These are phyloP conservation scores for Dissophora ornata DNA, from an alignment of 192 early-diverging fungal genomes.

Conservation along the genomic window DNA sequence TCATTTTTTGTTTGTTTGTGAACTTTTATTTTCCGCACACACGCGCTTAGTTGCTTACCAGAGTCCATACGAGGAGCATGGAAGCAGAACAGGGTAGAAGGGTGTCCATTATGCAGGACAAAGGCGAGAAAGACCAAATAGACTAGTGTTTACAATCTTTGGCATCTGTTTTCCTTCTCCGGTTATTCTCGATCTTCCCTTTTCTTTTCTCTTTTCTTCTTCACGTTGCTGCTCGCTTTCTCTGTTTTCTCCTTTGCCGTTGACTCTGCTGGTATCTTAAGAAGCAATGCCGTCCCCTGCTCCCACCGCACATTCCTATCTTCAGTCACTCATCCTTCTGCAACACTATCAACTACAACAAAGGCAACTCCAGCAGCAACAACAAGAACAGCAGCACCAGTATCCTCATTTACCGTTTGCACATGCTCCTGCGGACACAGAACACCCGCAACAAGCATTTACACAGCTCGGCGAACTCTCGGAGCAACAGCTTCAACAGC, in stretches of 20 bases:
- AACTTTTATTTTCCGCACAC: too few relatives aligned
- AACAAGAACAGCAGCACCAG: conserved; percentile 16
- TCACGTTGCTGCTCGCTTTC: neutral
- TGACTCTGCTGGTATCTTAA: neutral
- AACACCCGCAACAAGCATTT: neutral
- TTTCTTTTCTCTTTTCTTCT: conserved; percentile 1
- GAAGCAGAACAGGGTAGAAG: too few relatives aligned
- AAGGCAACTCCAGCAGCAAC: conserved; percentile 17
- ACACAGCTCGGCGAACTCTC: neutral
- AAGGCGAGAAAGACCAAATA: too few relatives aligned
- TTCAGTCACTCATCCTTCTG: conserved; percentile 27
- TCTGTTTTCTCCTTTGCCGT: neutral
- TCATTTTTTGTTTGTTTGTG: too few relatives aligned
- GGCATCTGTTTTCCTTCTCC: too few relatives aligned
- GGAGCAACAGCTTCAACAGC: conserved; percentile 21
- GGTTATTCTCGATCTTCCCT: too few relatives aligned
- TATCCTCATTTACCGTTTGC: neutral
- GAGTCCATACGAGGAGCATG: too few relatives aligned
- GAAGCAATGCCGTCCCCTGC: conserved; percentile 37
- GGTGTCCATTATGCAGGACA: too few relatives aligned
- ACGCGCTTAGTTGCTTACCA: too few relatives aligned
- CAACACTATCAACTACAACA: conserved; percentile 34
- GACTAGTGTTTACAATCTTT: too few relatives aligned
- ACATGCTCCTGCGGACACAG: neutral
- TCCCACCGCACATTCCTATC: conserved; percentile 23